phyloP scores from a whole-genome alignment of 495 filamentous ascomycete genomes.

The Cercophora scortea region DNA sequence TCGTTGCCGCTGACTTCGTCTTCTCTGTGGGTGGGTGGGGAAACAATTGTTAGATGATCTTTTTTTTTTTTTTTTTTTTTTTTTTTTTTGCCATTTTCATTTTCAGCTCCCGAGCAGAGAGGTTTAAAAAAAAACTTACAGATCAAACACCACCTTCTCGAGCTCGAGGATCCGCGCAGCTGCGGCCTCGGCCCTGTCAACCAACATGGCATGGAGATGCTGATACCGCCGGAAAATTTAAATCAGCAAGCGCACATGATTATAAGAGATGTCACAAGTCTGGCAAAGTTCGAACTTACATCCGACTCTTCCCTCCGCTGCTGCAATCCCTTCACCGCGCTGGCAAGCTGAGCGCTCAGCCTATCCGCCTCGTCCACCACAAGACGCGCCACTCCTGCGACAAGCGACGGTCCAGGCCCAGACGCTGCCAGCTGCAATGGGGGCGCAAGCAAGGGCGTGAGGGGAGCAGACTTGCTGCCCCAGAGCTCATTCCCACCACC shows the following conservation, averaged over 20 bases:
- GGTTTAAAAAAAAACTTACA: no score
- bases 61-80: no score
- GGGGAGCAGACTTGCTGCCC: neutral
- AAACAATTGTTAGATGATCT: no score
- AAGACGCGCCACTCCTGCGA: constrained; percentile 8
- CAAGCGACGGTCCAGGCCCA: no score
- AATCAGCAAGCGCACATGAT: neutral
- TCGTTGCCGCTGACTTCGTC: constrained; percentile 20
- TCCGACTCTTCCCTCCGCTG: constrained; percentile 43
- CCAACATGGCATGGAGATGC: constrained; percentile 46
- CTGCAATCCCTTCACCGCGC: constrained; percentile 28
- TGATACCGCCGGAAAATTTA: constrained; percentile 5
- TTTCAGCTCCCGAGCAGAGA: no score
- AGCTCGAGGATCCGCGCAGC: constrained; percentile 44
- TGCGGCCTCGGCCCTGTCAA: constrained; percentile 42
- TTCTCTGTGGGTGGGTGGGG: constrained; percentile 13
- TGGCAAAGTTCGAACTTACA: constrained; percentile 19
- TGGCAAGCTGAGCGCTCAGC: constrained; percentile 29
- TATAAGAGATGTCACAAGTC: neutral
- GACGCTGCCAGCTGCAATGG: neutral
- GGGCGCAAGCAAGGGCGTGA: neutral
- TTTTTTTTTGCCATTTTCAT: no score
- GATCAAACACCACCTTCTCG: constrained; percentile 37
- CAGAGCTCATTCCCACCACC: no score
- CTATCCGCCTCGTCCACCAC: constrained; percentile 34